Base-by-base conservation (phyloP, 768 basidiomycete species). In the Suillus weaverae region DNA sequence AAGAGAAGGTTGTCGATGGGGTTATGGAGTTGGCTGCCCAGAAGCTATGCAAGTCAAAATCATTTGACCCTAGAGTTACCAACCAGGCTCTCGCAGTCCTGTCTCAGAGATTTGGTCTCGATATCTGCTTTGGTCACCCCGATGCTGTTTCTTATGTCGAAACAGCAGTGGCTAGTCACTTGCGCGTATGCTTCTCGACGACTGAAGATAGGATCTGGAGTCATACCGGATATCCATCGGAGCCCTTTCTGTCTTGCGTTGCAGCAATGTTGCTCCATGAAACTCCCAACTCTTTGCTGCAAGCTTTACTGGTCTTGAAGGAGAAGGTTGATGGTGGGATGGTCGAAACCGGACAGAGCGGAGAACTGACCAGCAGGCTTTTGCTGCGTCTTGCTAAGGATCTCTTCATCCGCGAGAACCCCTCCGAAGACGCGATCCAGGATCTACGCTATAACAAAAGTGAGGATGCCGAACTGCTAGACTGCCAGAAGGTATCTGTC, bases 161-260 rank as follows among this genome's bases (percentile, higher is more conserved):
- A 62, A 20, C 18, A 1, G 60, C 33, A 3, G 63, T 71, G 7
- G 64, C 64, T 32, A 69, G 68, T 30, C 62, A 71, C 30, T 57
- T 69, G 2, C 68, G 62, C 2, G 35, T 67, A 13, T 71, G 68
- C 30, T 62, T 57, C 30, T 26, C 35, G 36, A 67, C 57, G 3
- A 67, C 64, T 13, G 11, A 38, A 59, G 64, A 67, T 36, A 59
- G 65, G 16, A 35, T 48, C 11, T 62, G 69, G 67, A 44, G 30
- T 16, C 66, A 69, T 44, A 26, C 67, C 68, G 48, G 48, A 13
- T 68, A 69, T 44, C 66, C 70, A 14, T 70, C 67, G 16, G 69
- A 72, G 30, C 67, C 69, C 13, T 26, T 70, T 16, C 20, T 70
- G 39, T 70, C 69, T 1, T 68, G 60, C 18, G 55, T 55, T 10